Conservation (phyloP, 352 stramenopile species). For the Phytophthora pinifolia region DNA sequence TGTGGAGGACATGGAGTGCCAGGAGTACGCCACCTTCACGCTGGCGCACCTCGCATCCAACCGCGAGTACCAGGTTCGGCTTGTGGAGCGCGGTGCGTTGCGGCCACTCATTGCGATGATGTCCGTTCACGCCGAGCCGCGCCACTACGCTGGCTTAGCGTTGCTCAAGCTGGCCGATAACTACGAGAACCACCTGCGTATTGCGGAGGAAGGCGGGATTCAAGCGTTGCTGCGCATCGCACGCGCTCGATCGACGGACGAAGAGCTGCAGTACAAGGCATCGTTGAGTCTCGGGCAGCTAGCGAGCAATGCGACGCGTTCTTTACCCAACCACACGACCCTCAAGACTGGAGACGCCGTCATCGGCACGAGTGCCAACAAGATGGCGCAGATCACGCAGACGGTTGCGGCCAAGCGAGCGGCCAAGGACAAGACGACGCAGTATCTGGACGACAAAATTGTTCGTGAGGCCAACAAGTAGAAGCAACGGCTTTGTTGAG, state of each 20-base stretch:
- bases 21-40: constrained; percentile 96
- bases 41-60: constrained; percentile 95
- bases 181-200: constrained; percentile 96
- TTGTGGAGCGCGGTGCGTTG: constrained; percentile 92
- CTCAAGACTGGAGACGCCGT: constrained; percentile 38
- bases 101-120: constrained; percentile 96
- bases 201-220: constrained; percentile 95
- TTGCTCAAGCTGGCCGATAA: constrained; percentile 98
- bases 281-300: constrained; percentile 92
- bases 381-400: constrained; percentile 80
- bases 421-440: constrained; percentile 67
- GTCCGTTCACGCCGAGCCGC: constrained; percentile 90
- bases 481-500: background rate
- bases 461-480: constrained; percentile 41
- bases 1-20: constrained; percentile 95
- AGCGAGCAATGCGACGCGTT: constrained; percentile 89
- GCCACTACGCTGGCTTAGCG: constrained; percentile 95
- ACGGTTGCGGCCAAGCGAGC: constrained; percentile 57
- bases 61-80: constrained; percentile 90
- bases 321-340: constrained; percentile 67
- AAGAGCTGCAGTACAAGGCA: constrained; percentile 96
- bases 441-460: constrained; percentile 86
- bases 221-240: constrained; percentile 93
- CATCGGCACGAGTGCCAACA: constrained; percentile 70
- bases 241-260: constrained; percentile 88